These are phyloP conservation scores for Trichoderma oligosporum DNA, from an alignment of 2,329 filamentous ascomycete species.

Conservation along the genomic window DNA sequence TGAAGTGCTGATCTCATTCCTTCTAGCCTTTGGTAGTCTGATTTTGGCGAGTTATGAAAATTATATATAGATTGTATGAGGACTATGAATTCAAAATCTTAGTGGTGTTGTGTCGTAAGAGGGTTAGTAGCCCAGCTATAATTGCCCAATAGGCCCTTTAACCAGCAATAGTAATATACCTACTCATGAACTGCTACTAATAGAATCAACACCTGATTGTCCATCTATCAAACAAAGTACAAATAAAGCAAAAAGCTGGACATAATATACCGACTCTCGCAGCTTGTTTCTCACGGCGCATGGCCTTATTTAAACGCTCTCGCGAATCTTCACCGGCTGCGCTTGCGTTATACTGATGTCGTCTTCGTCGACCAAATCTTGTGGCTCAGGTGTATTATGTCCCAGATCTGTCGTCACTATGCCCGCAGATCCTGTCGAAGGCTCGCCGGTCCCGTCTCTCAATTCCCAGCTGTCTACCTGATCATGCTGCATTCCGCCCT, in stretches of 20 bases:
- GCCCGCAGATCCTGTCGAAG: conserved; percentile 22
- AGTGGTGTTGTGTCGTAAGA: too few relatives aligned
- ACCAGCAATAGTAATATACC: too few relatives aligned
- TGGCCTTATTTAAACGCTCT: conserved; percentile 34
- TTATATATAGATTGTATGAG: background rate
- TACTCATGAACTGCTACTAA: too few relatives aligned
- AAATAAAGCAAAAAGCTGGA: background rate
- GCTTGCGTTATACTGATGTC: conserved; percentile 35
- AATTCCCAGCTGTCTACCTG: conserved; percentile 51
- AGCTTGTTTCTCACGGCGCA: background rate
- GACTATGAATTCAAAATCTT: too few relatives aligned
- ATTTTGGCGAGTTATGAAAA: background rate
- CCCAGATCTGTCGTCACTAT: conserved; percentile 27
- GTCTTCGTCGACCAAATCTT: conserved; percentile 23
- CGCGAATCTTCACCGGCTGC: conserved; percentile 37
- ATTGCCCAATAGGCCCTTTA: too few relatives aligned
- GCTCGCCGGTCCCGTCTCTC: conserved; percentile 22
- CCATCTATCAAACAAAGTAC: background rate
- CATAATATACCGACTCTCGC: background rate
- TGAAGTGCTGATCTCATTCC: background rate
- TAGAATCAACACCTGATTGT: background rate
- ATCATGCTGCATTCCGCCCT: conserved; percentile 41
- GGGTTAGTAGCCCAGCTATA: too few relatives aligned
- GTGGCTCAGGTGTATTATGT: background rate
- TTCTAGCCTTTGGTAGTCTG: background rate